Conservation (phyloP, 83 land plant species). For the Picea engelmannii region DNA sequence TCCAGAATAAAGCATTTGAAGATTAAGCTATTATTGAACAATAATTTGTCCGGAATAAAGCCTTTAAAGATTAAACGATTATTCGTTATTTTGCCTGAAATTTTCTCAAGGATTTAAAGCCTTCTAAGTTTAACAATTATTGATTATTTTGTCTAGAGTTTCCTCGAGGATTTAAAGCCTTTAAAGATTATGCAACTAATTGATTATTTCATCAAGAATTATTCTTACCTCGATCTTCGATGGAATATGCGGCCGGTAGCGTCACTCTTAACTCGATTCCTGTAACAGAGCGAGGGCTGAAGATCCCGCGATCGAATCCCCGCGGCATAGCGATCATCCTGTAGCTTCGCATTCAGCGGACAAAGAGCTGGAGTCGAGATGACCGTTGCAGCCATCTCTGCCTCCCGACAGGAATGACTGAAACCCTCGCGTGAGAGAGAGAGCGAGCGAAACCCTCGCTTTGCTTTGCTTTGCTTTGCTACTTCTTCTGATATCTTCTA, state of each 20-base stretch:
- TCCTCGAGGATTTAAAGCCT: too few species aligned
- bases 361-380: conserved; percentile 2
- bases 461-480: not conserved
- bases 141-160: too few species aligned
- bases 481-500: not conserved
- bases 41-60: too few species aligned
- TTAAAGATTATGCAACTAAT: too few species aligned
- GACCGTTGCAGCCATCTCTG: not conserved
- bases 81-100: too few species aligned
- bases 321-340: not conserved
- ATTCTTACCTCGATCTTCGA: conserved; percentile 1
- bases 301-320: not conserved
- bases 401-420: not conserved
- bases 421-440: not conserved
- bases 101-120: too few species aligned
- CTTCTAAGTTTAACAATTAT: too few species aligned
- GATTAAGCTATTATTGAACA: too few species aligned
- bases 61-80: too few species aligned
- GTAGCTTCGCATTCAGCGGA: not conserved
- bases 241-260: not conserved
- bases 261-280: not conserved
- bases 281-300: not conserved
- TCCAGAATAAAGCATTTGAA: too few species aligned
- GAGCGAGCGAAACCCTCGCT: not conserved
- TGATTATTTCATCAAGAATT: too few species aligned